These are phyloP conservation scores for Iberis pinnata DNA, from an alignment of 345 rosid species.

Conservation along the genomic window DNA sequence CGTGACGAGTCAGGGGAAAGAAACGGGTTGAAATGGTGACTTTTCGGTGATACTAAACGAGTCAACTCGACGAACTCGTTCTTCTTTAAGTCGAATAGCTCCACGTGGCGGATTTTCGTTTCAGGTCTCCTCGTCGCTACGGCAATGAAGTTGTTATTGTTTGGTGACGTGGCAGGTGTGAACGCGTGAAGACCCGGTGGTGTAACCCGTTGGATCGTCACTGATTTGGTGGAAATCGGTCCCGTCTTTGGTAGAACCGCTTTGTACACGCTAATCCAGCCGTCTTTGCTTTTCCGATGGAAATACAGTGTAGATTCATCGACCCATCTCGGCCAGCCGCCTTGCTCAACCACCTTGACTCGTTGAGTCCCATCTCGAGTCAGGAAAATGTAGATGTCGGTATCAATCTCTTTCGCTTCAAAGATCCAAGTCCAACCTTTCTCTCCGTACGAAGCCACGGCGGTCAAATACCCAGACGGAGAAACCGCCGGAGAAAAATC, in stretches of 20 bases:
- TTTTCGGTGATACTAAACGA: conserved; percentile 50
- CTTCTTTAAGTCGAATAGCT: conserved; percentile 50
- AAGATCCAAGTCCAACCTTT: conserved; percentile 71
- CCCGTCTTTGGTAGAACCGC: conserved; percentile 43
- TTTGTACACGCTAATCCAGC: conserved; percentile 72
- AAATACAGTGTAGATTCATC: conserved; percentile 67
- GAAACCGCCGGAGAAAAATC: conserved; percentile 83
- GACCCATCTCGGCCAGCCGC: conserved; percentile 87
- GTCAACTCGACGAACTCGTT: conserved; percentile 60
- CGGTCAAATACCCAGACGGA: conserved; percentile 63
- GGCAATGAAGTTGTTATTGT: conserved; percentile 63
- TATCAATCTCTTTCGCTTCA: conserved; percentile 50
- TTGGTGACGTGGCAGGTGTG: conserved; percentile 86
- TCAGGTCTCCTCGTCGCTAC: conserved; percentile 59
- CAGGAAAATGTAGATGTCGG: conserved; percentile 66
- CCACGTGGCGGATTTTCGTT: conserved; percentile 60
- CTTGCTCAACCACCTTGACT: conserved; percentile 61
- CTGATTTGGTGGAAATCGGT: conserved; percentile 35
- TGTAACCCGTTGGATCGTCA: conserved; percentile 52
- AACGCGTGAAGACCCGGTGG: conserved; percentile 78
- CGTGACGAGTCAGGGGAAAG: conserved; percentile 69
- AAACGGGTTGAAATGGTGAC: conserved; percentile 84
- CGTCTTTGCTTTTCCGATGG: conserved; percentile 56
- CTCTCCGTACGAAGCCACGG: conserved; percentile 71
- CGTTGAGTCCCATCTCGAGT: conserved; percentile 67